A percentile compares a stretch with the other conserved stretches of the same genome.
phyloP scores from a whole-genome alignment of 2,329 filamentous ascomycete species.

The Trichoderma atrobrunneum region DNA sequence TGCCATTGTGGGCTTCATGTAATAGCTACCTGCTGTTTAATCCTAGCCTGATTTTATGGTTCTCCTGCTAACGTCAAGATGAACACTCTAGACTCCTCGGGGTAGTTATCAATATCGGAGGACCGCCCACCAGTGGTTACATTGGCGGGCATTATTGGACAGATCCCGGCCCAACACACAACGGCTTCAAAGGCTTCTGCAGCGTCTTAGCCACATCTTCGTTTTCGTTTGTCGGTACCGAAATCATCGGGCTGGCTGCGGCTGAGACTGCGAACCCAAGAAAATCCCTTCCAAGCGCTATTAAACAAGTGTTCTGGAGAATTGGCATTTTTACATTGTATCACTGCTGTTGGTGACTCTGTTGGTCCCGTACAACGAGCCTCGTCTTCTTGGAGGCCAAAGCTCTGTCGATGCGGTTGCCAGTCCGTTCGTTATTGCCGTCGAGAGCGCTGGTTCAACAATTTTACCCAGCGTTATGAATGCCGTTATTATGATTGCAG shows the following conservation, averaged over 20 bases:
- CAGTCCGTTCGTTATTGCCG: neutral
- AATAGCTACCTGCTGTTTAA: neutral
- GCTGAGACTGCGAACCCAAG: slow-evolving; percentile 1
- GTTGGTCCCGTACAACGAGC: neutral
- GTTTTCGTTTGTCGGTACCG: slow-evolving; percentile 3
- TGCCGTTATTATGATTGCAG: neutral
- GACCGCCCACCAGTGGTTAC: neutral
- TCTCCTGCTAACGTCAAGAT: neutral
- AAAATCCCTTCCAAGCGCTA: neutral
- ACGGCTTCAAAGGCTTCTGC: slow-evolving; percentile 4
- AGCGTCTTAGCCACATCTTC: neutral
- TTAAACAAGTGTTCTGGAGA: slow-evolving; percentile 10
- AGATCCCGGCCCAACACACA: neutral
- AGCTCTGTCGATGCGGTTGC: neutral
- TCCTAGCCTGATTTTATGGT: neutral
- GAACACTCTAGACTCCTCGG: neutral
- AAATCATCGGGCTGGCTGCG: neutral
- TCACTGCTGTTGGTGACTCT: neutral
- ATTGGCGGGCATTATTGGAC: neutral
- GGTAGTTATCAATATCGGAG: slow-evolving; percentile 1
- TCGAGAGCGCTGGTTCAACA: neutral
- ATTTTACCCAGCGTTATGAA: slow-evolving; percentile 9
- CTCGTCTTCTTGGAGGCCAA: neutral
- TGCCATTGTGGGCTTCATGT: slow-evolving; percentile 10
- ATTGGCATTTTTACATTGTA: slow-evolving; percentile 3